A percentile compares a stretch with the other conserved stretches of the same genome.
Evolutionary conservation across 2,329 filamentous ascomycete genomes (phyloP).

Genomic region (Colletotrichum gigasporum): DNA sequence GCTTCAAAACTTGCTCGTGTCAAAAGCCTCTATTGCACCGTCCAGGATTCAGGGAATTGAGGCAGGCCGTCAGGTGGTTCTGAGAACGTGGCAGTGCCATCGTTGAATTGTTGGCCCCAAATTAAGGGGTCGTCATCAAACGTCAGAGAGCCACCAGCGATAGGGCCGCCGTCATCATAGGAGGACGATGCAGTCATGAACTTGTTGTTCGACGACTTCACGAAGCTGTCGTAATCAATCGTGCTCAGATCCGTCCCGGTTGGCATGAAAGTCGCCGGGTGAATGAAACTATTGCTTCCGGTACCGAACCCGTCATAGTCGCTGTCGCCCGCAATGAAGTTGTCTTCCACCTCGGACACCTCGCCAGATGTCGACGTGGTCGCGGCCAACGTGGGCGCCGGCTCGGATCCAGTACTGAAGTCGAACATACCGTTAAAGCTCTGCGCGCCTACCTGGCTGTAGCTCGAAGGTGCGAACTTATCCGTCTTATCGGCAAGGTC

Average conservation of each 20-base stretch:
- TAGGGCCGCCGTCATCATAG: conserved; percentile 48
- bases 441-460: conserved; percentile 61
- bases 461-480: conserved; percentile 62
- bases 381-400: conserved; percentile 63
- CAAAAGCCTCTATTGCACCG: conserved; percentile 21
- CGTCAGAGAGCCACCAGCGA: conserved; percentile 53
- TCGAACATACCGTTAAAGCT: conserved; percentile 63
- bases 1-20: conserved; percentile 10
- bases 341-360: conserved; percentile 73
- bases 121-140: conserved; percentile 61
- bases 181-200: conserved; percentile 51
- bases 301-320: conserved; percentile 58
- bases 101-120: conserved; percentile 58
- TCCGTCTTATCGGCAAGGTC: conserved; percentile 56
- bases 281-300: conserved; percentile 52
- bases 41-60: conserved; percentile 27
- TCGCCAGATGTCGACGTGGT: conserved; percentile 72
- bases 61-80: conserved; percentile 40
- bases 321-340: conserved; percentile 57
- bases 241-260: conserved; percentile 57
- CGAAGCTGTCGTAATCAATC: conserved; percentile 66
- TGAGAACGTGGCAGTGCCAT: conserved; percentile 39
- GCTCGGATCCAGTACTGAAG: conserved; percentile 62
- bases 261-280: conserved; percentile 43
- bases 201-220: conserved; percentile 59